phyloP scores from a whole-genome alignment of 2,329 filamentous ascomycete species.

The Davidsoniella eucalypti region DNA sequence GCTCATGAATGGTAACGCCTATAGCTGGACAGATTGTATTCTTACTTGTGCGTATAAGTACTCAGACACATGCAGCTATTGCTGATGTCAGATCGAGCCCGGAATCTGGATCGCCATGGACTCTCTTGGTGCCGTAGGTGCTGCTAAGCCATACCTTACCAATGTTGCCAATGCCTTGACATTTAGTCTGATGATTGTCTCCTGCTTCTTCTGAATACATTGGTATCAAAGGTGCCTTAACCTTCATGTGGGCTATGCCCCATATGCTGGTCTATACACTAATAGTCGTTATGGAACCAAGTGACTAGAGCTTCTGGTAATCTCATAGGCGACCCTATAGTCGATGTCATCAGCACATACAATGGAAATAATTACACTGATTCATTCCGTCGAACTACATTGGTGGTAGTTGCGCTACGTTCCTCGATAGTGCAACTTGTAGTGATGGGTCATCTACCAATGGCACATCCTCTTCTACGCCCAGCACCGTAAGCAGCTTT shows the following conservation, averaged over 20 bases:
- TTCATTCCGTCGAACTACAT: constrained; percentile 32
- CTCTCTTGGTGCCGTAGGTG: constrained; percentile 52
- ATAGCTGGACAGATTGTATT: no score
- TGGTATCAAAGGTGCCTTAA: constrained; percentile 53
- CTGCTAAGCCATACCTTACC: constrained; percentile 46
- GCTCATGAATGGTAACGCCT: no score
- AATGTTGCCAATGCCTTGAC: constrained; percentile 53
- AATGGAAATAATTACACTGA: constrained; percentile 26
- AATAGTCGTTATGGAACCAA: no score
- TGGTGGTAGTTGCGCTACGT: constrained; percentile 27
- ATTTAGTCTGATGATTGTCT: constrained; percentile 57
- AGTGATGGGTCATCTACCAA: not conserved
- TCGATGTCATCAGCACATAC: constrained; percentile 28
- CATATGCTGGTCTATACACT: no score
- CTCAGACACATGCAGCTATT: no score
- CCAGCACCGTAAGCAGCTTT: constrained; percentile 11
- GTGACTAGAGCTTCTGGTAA: no score
- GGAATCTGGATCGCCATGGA: constrained; percentile 64
- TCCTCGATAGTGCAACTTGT: constrained; percentile 22
- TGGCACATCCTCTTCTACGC: constrained; percentile 3
- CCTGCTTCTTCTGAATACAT: constrained; percentile 51
- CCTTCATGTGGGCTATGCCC: constrained; percentile 56
- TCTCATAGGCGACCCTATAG: constrained; percentile 26
- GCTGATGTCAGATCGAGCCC: constrained; percentile 16
- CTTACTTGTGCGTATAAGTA: no score